These are phyloP conservation scores for Terana coerulea DNA, from an alignment of 768 basidiomycete species.

Conservation along the genomic window DNA sequence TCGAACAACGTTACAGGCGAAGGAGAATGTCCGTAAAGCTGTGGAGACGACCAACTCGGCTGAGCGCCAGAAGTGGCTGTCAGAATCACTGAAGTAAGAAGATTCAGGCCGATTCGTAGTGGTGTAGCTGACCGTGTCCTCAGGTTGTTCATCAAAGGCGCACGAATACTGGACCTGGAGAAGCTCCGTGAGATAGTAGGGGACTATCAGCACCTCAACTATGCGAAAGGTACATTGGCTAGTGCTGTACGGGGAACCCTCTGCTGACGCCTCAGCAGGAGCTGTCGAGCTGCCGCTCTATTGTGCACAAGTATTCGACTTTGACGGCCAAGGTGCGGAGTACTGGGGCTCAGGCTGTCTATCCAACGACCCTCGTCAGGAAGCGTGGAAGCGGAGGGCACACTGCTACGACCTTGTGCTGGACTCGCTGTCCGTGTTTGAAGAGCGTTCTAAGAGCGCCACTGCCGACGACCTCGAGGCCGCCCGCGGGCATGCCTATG, in stretches of 20 bases:
- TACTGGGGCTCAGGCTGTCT: conserved; percentile 68
- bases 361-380: conserved; percentile 46
- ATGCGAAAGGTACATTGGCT: conserved; percentile 63
- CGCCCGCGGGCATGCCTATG: conserved; percentile 81
- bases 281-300: conserved; percentile 81
- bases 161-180: conserved; percentile 77
- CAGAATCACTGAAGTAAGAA: conserved; percentile 79
- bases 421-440: conserved; percentile 77
- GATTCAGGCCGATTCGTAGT: neutral
- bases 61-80: conserved; percentile 76
- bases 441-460: conserved; percentile 43
- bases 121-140: neutral
- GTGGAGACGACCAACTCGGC: conserved; percentile 70
- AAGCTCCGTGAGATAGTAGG: conserved; percentile 81
- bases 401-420: conserved; percentile 82
- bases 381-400: conserved; percentile 56
- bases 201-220: conserved; percentile 86
- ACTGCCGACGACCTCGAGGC: conserved; percentile 53
- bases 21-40: conserved; percentile 90
- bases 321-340: conserved; percentile 68
- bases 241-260: neutral
- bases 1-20: conserved; percentile 52
- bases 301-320: conserved; percentile 77
- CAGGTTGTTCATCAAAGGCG: conserved; percentile 87
- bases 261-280: conserved; percentile 40